Percentiles rank a stretch among this genome's conserved stretches.
phyloP scores from a whole-genome alignment of 2,329 filamentous ascomycete species.

The Herpomyces periplanetae region DNA sequence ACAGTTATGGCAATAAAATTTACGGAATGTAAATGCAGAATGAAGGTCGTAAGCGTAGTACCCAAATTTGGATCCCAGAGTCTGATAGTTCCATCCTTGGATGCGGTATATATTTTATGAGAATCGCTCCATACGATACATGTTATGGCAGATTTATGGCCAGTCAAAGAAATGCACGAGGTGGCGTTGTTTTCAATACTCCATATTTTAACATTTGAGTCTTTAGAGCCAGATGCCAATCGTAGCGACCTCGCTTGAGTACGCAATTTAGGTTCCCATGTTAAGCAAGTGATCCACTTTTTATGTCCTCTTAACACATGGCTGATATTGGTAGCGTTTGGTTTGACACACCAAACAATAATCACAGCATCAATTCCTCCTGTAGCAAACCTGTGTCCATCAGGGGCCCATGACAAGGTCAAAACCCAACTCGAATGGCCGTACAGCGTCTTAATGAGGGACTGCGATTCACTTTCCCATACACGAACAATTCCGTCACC shows the following conservation, averaged over 20 bases:
- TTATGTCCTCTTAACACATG: conserved; percentile 47
- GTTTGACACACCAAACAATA: conserved; percentile 53
- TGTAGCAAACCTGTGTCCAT: conserved; percentile 40
- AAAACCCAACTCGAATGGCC: conserved; percentile 72
- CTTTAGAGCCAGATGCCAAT: conserved; percentile 56
- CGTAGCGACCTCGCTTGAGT: conserved; percentile 31
- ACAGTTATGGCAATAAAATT: conserved; percentile 73
- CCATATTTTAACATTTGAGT: conserved; percentile 59
- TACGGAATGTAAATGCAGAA: conserved; percentile 62
- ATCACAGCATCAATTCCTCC: conserved; percentile 76
- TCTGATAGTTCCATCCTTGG: conserved; percentile 67
- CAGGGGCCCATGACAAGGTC: conserved; percentile 50
- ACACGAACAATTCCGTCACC: conserved; percentile 68
- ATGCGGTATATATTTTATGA: conserved; percentile 40
- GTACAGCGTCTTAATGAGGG: conserved; percentile 43
- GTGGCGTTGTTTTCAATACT: conserved; percentile 34
- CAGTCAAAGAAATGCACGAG: conserved; percentile 44
- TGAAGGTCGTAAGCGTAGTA: conserved; percentile 35
- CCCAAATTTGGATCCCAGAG: conserved; percentile 54
- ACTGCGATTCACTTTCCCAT: conserved; percentile 82
- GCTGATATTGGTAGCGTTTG: conserved; percentile 28
- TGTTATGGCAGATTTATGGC: conserved; percentile 56
- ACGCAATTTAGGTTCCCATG: conserved; percentile 74
- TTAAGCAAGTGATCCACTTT: conserved; percentile 53
- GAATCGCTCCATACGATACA: conserved; percentile 87